phyloP scores from a whole-genome alignment of 768 basidiomycete species.

The Boletus patriciae region DNA sequence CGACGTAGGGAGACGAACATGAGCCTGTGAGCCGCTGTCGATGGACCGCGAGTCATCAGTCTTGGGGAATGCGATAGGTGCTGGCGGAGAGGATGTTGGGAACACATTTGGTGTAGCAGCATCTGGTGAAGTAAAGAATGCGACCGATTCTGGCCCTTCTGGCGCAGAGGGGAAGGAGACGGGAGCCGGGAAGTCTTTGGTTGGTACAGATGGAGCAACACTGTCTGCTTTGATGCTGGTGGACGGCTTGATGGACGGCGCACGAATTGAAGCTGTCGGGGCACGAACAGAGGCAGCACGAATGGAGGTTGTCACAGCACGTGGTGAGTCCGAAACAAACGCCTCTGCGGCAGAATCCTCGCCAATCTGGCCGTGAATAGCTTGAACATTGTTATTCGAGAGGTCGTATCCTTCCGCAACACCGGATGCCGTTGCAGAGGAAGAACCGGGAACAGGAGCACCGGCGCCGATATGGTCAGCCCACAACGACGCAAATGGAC shows the following conservation, averaged over 20 bases:
- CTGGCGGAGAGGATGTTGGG: conserved; percentile 35
- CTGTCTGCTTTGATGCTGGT: conserved; percentile 23
- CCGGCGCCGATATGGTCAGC: conserved; percentile 73
- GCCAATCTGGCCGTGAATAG: conserved; percentile 2
- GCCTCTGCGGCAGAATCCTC: conserved; percentile 23
- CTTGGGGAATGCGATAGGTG: conserved; percentile 44
- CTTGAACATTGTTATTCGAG: conserved; percentile 20
- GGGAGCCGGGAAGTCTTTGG: conserved; percentile 28
- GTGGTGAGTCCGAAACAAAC: conserved; percentile 17
- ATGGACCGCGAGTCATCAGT: conserved; percentile 36
- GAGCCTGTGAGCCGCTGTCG: conserved; percentile 29
- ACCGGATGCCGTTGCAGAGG: conserved; percentile 26
- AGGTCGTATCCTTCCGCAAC: conserved; percentile 28
- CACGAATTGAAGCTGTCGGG: conserved; percentile 17
- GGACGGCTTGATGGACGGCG: conserved; percentile 25
- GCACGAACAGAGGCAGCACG: conserved; percentile 17
- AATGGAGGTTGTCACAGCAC: conserved; percentile 15
- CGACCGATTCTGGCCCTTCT: conserved; percentile 9
- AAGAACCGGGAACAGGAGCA: conserved; percentile 38
- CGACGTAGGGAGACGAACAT: conserved; percentile 29
- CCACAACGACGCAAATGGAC: conserved; percentile 86
- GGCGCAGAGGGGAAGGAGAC: conserved; percentile 37
- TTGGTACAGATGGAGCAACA: conserved; percentile 29
- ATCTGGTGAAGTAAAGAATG: conserved; percentile 14
- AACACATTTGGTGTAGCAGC: conserved; percentile 33